Percentiles rank a stretch among this genome's conserved stretches.
phyloP scores from a whole-genome alignment of 169 alveolate genomes.

The Gregarina niphandrodes region DNA sequence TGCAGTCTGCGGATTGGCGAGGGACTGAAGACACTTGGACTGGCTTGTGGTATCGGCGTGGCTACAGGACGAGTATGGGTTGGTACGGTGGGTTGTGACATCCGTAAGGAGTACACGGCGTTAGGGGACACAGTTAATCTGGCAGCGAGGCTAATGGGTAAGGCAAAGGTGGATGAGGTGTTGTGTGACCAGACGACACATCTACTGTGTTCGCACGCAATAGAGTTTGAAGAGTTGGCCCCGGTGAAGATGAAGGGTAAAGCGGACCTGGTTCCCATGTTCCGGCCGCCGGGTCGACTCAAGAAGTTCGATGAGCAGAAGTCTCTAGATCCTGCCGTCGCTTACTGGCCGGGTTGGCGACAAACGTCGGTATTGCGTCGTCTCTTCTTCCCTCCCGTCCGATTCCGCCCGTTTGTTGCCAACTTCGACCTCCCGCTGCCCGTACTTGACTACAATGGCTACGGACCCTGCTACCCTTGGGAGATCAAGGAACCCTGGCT shows the following conservation, averaged over 20 bases:
- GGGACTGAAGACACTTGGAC: slow-evolving; percentile 20
- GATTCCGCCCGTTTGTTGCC: neutral
- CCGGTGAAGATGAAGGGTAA: slow-evolving; percentile 8
- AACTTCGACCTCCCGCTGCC: slow-evolving; percentile 9
- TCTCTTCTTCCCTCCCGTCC: slow-evolving; percentile 8
- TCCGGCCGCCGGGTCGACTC: neutral
- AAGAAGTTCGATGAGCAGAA: neutral
- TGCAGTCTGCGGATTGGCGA: slow-evolving; percentile 33
- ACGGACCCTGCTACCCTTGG: slow-evolving; percentile 37
- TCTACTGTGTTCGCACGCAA: neutral
- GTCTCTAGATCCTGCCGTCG: neutral
- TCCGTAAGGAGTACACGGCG: slow-evolving; percentile 43
- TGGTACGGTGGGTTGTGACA: slow-evolving; percentile 34
- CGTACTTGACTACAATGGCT: slow-evolving; percentile 16
- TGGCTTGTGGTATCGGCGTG: slow-evolving; percentile 28
- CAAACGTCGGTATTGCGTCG: slow-evolving; percentile 10
- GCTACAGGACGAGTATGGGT: slow-evolving; percentile 49
- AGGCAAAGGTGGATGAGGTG: slow-evolving; percentile 30
- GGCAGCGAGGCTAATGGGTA: slow-evolving; percentile 38
- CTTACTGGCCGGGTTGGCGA: slow-evolving; percentile 23
- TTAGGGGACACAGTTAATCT: slow-evolving; percentile 47
- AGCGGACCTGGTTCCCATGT: neutral
- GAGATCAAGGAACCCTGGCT: slow-evolving; percentile 32
- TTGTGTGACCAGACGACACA: slow-evolving; percentile 4
- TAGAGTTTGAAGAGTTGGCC: slow-evolving; percentile 1